Evolutionary conservation across 176 grass and related monocot species (phyloP).

Genomic region (Musa troglodytarum): DNA sequence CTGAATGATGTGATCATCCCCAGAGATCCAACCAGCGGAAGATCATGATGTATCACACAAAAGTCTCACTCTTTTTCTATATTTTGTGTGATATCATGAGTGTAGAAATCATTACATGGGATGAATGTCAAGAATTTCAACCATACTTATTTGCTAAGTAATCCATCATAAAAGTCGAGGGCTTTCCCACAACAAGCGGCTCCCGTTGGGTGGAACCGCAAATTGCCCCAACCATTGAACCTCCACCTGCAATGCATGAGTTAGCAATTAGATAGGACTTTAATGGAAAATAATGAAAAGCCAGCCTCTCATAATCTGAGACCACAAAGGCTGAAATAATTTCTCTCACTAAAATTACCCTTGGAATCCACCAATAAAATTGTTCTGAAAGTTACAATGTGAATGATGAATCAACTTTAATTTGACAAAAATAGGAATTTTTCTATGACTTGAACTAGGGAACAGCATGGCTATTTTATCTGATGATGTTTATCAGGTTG

Average conservation of each 20-base stretch:
- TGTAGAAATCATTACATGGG: not conserved
- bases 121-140: not conserved
- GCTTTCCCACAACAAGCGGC: conserved; percentile 84
- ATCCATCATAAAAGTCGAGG: conserved; percentile 98
- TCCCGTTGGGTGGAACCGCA: conserved; percentile 78
- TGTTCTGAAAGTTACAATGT: no score
- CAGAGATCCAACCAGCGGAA: no score
- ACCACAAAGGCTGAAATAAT: not conserved
- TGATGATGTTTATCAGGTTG: no score
- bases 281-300: not conserved
- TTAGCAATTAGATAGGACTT: not conserved
- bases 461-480: no score
- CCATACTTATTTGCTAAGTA: conserved; percentile 92
- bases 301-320: not conserved
- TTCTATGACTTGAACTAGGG: no score
- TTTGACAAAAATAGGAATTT: no score
- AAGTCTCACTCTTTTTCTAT: no score
- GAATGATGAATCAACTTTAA: no score
- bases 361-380: not conserved
- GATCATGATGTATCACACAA: no score
- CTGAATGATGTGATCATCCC: no score
- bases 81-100: not conserved
- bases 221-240: conserved; percentile 86
- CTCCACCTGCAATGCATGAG: conserved; percentile 50
- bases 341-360: not conserved